Conservation (phyloP, 768 basidiomycete species). For the Phallus indusiatus region DNA sequence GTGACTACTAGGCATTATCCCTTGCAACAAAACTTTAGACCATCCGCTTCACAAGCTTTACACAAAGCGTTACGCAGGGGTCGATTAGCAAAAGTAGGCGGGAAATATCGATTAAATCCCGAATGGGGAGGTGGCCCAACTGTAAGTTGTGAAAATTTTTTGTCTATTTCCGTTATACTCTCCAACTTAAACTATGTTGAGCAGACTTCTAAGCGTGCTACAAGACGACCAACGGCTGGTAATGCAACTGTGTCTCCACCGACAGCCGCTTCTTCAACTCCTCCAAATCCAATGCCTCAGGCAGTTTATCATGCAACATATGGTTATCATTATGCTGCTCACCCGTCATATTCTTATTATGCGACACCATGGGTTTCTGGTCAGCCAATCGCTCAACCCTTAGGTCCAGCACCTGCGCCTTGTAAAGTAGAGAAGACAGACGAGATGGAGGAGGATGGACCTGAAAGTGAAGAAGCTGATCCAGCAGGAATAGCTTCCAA, state of each 20-base stretch:
- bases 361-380: background rate
- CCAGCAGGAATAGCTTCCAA: background rate
- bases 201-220: conserved; percentile 69
- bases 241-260: conserved; percentile 17
- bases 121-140: conserved; percentile 68
- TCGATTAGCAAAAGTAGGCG: conserved; percentile 66
- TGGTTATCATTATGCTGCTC: conserved; percentile 21
- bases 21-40: conserved; percentile 79
- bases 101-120: conserved; percentile 67
- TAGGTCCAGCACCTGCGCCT: background rate
- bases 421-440: background rate
- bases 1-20: conserved; percentile 50
- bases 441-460: conserved; percentile 3
- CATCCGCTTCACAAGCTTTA: conserved; percentile 81
- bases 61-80: conserved; percentile 82
- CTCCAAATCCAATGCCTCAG: conserved; percentile 23
- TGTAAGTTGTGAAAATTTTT: conserved; percentile 35
- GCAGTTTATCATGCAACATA: conserved; percentile 29
- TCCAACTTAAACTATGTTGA: background rate
- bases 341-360: conserved; percentile 15
- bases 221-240: conserved; percentile 43
- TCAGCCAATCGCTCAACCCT: background rate
- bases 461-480: conserved; percentile 4
- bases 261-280: conserved; percentile 25
- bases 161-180: background rate